A percentile compares a stretch with the other conserved stretches of the same genome.
These are phyloP conservation scores for Rhypophila decipiens DNA, from an alignment of 495 filamentous ascomycete species.

Conservation along the genomic window DNA sequence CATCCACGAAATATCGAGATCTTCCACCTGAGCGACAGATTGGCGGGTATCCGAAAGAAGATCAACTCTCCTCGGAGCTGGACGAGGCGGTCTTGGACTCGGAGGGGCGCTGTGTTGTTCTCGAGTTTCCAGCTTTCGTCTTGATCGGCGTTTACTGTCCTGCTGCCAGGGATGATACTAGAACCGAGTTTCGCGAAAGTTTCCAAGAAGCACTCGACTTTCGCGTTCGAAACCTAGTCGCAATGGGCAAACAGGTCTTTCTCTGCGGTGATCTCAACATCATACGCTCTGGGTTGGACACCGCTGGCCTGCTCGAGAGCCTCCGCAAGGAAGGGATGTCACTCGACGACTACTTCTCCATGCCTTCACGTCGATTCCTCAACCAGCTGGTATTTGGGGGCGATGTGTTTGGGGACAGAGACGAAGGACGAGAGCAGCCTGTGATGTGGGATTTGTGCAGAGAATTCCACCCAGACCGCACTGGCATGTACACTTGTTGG, in stretches of 20 bases:
- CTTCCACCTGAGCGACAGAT: slow-evolving; percentile 81
- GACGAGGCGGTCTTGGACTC: slow-evolving; percentile 2
- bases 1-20: slow-evolving; percentile 65
- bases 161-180: slow-evolving; percentile 76
- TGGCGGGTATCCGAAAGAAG: neutral
- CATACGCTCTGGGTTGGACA: slow-evolving; percentile 63
- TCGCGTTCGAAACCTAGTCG: slow-evolving; percentile 76
- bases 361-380: slow-evolving; percentile 71
- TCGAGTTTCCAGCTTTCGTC: slow-evolving; percentile 94
- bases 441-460: slow-evolving; percentile 83
- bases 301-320: slow-evolving; percentile 59
- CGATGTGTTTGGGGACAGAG: slow-evolving; percentile 60
- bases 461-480: slow-evolving; percentile 68
- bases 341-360: slow-evolving; percentile 52
- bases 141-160: slow-evolving; percentile 87
- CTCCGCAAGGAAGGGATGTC: slow-evolving; percentile 55
- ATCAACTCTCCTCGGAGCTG: neutral
- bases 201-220: slow-evolving; percentile 76
- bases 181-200: slow-evolving; percentile 73
- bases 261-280: slow-evolving; percentile 91
- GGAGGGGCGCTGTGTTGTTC: slow-evolving; percentile 80
- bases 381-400: slow-evolving; percentile 77
- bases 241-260: slow-evolving; percentile 73
- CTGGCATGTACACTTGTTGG: slow-evolving; percentile 90
- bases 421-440: slow-evolving; percentile 65